A percentile compares a stretch with the other conserved stretches of the same genome.
Evolutionary conservation across 768 basidiomycete genomes (phyloP).

Genomic region (Lactarius akahatsu): DNA sequence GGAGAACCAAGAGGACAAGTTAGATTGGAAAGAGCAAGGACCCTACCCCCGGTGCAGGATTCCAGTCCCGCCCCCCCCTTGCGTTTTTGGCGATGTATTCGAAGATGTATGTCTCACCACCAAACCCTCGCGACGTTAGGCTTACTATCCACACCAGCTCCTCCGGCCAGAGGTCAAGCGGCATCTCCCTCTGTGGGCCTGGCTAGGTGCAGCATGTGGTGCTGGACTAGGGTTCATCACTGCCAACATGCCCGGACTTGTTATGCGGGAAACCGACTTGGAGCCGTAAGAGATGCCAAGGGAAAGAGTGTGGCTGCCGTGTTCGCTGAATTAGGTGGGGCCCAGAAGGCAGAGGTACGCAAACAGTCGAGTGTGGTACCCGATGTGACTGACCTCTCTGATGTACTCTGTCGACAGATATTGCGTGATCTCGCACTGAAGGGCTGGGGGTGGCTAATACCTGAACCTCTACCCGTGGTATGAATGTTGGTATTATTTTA

Average conservation of each 20-base stretch:
- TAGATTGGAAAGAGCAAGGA: no score
- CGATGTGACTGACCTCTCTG: neutral
- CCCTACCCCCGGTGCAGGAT: no score
- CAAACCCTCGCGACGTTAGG: neutral
- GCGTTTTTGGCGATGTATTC: slow-evolving; percentile 86
- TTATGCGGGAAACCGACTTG: slow-evolving; percentile 87
- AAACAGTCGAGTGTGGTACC: neutral
- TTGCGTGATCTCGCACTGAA: slow-evolving; percentile 79
- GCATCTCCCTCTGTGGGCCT: slow-evolving; percentile 71
- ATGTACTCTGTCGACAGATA: slow-evolving; percentile 51
- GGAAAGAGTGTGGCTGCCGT: slow-evolving; percentile 91
- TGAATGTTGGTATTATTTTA: neutral
- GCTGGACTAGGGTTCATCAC: slow-evolving; percentile 50
- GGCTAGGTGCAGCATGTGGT: slow-evolving; percentile 67
- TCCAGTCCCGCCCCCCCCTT: no score
- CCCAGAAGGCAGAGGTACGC: slow-evolving; percentile 84
- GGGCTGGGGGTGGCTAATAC: slow-evolving; percentile 59
- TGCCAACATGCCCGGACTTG: slow-evolving; percentile 82
- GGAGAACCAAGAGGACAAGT: no score
- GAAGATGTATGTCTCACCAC: slow-evolving; percentile 67
- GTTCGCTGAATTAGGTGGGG: slow-evolving; percentile 70
- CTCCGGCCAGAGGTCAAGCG: slow-evolving; percentile 80
- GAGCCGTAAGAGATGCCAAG: slow-evolving; percentile 91
- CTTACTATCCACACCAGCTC: slow-evolving; percentile 44
- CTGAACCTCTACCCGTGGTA: neutral